phyloP scores from a whole-genome alignment of 2,329 filamentous ascomycete species.

The Aspergillus hortae region DNA sequence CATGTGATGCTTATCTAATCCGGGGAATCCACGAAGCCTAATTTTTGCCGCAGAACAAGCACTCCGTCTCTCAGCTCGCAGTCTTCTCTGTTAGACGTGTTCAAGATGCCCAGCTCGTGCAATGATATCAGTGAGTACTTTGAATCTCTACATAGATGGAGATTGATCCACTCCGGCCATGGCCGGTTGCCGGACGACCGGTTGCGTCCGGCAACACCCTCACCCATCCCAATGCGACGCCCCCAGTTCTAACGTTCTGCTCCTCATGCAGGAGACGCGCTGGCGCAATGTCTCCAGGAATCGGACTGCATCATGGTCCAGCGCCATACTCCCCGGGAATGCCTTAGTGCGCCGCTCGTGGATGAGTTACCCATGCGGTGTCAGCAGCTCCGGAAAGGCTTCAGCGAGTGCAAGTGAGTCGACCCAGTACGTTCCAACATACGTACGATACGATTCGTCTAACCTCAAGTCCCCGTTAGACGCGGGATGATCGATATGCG shows the following conservation, averaged over 20 bases:
- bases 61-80: background rate
- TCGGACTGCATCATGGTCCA: conserved; percentile 95
- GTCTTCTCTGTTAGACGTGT: background rate
- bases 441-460: background rate
- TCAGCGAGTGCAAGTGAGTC: conserved; percentile 78
- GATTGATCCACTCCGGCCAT: no score
- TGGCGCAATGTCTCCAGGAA: conserved; percentile 92
- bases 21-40: conserved; percentile 15
- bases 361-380: conserved; percentile 82
- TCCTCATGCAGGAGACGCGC: conserved; percentile 67
- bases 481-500: conserved; percentile 98
- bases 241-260: conserved; percentile 15
- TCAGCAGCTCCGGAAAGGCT: conserved; percentile 88
- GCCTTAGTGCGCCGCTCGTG: conserved; percentile 75
- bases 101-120: conserved; percentile 86
- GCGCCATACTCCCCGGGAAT: conserved; percentile 81
- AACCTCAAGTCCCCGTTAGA: conserved; percentile 19
- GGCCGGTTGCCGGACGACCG: no score
- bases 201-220: background rate
- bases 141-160: background rate
- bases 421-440: no score
- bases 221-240: background rate
- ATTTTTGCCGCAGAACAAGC: conserved; percentile 12
- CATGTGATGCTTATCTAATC: conserved; percentile 34
- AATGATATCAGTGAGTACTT: conserved; percentile 81